A percentile compares a stretch with the other conserved stretches of the same genome.
Conservation (phyloP, 2,329 filamentous ascomycete genomes). For the Hypoxylon sp. region DNA sequence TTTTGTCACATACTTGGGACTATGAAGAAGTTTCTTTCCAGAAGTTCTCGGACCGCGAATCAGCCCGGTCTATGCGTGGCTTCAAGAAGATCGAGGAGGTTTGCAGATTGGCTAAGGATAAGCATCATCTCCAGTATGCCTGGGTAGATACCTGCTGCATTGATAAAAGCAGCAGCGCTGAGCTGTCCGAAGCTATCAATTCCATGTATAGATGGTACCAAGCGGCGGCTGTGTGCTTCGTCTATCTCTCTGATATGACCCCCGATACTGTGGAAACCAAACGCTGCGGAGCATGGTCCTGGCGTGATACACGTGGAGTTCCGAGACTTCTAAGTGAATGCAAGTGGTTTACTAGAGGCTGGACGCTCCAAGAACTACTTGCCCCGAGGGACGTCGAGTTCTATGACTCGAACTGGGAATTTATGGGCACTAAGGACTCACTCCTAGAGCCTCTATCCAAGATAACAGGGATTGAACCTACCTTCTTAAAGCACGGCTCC, state of each 20-base stretch:
- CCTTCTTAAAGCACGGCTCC: conserved; percentile 9
- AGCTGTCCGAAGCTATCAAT: conserved; percentile 41
- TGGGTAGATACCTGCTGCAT: conserved; percentile 45
- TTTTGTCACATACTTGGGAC: conserved; percentile 40
- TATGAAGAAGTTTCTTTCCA: conserved; percentile 31
- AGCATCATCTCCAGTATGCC: conserved; percentile 17
- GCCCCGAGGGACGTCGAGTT: conserved; percentile 38
- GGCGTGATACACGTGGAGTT: neutral
- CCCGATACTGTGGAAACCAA: neutral
- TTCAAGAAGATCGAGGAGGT: conserved; percentile 36
- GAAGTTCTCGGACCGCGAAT: conserved; percentile 14
- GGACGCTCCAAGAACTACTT: conserved; percentile 45
- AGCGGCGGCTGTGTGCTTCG: conserved; percentile 35
- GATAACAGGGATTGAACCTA: conserved; percentile 34
- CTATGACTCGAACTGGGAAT: conserved; percentile 38
- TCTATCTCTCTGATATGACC: conserved; percentile 35
- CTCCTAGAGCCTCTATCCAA: conserved; percentile 20
- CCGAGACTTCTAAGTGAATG: conserved; percentile 1
- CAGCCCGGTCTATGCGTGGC: conserved; percentile 1
- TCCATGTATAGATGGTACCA: conserved; percentile 43
- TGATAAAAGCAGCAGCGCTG: conserved; percentile 41
- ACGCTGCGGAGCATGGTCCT: neutral
- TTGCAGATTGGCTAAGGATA: conserved; percentile 16
- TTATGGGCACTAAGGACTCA: conserved; percentile 27
- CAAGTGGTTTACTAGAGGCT: conserved; percentile 32